These are phyloP conservation scores for Jackrogersella minutella DNA, from an alignment of 495 filamentous ascomycete species.

Conservation along the genomic window DNA sequence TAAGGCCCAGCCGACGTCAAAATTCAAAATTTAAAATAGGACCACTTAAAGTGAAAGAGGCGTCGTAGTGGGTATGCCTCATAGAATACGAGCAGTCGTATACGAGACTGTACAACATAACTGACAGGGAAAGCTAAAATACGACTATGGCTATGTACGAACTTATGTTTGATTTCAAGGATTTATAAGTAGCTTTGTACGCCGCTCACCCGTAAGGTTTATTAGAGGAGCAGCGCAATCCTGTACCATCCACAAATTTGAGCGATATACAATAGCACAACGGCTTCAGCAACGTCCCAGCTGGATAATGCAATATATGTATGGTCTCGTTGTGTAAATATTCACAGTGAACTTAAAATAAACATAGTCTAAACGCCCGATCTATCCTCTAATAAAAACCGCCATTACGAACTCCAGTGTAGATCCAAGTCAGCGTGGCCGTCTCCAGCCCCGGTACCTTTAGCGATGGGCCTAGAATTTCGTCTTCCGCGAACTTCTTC, in stretches of 20 bases:
- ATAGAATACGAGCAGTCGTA: background rate
- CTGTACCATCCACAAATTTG: too few species aligned
- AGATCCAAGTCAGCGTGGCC: conserved; percentile 44
- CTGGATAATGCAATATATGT: too few species aligned
- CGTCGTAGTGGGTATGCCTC: background rate
- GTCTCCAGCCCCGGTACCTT: conserved; percentile 39
- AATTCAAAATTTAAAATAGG: too few species aligned
- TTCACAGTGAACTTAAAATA: background rate
- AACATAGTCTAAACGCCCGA: background rate
- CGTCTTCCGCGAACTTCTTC: conserved; percentile 30
- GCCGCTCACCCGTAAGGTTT: background rate
- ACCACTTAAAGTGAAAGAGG: too few species aligned
- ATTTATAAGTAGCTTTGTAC: background rate
- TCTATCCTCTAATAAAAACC: conserved; percentile 9
- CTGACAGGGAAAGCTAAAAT: background rate
- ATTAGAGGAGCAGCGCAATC: too few species aligned
- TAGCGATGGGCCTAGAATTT: conserved; percentile 7
- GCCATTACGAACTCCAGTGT: conserved; percentile 32
- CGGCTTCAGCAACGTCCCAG: too few species aligned
- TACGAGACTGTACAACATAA: background rate
- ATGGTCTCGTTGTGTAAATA: background rate
- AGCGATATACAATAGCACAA: too few species aligned
- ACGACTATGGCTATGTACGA: background rate
- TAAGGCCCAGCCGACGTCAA: too few species aligned
- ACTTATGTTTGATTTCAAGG: background rate